Evolutionary conservation across 768 basidiomycete species (phyloP).

Genomic region (Hirschioporus abietinus): DNA sequence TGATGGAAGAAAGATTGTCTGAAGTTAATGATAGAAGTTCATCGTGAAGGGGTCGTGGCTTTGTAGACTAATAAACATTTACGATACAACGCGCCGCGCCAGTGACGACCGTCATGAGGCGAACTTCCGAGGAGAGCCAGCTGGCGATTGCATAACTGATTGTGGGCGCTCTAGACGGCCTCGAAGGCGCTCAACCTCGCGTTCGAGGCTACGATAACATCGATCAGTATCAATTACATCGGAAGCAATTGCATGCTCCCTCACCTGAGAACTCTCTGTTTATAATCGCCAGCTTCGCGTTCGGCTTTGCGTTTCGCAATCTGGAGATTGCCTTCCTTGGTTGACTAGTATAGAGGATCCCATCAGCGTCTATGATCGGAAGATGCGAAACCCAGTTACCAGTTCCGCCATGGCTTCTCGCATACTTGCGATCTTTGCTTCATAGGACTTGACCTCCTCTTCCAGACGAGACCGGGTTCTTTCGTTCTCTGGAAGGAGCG

Average conservation of each 20-base stretch:
- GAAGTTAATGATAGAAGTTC: not conserved
- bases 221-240: not conserved
- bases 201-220: conserved; percentile 42
- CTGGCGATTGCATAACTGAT: conserved; percentile 30
- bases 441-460: conserved; percentile 57
- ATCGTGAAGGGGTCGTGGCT: not conserved
- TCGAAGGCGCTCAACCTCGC: conserved; percentile 65
- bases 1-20: not conserved
- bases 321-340: conserved; percentile 59
- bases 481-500: conserved; percentile 56
- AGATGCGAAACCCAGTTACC: conserved; percentile 36
- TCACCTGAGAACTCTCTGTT: conserved; percentile 64
- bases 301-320: conserved; percentile 72
- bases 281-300: conserved; percentile 68
- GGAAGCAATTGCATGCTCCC: conserved; percentile 19
- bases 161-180: conserved; percentile 57
- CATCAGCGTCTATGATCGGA: conserved; percentile 6
- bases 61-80: not conserved
- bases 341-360: conserved; percentile 50
- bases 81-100: not conserved
- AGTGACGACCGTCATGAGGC: conserved; percentile 7
- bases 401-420: conserved; percentile 55
- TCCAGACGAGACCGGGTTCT: conserved; percentile 57
- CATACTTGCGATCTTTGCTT: conserved; percentile 50
- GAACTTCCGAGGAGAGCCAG: conserved; percentile 30